Conservation (phyloP, 2,329 filamentous ascomycete genomes). For the Fusarium proliferatum region DNA sequence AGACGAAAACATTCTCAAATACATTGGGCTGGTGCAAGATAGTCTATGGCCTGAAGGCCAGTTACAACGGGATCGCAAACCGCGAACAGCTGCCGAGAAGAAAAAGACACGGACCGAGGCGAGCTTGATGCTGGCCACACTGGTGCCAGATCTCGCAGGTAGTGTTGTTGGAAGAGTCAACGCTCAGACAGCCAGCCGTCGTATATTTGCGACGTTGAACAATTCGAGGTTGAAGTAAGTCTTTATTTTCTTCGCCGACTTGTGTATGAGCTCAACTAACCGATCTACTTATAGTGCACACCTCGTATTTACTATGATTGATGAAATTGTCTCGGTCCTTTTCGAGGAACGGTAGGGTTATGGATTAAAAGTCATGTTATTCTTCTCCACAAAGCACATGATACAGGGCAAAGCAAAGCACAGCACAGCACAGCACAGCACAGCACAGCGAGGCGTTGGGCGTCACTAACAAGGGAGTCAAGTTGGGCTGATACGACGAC, state of each 20-base stretch:
- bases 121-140: conserved; percentile 85
- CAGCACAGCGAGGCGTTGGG: conserved; percentile 39
- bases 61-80: conserved; percentile 59
- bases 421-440: conserved; percentile 32
- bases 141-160: conserved; percentile 90
- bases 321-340: conserved; percentile 74
- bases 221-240: conserved; percentile 89
- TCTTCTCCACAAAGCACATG: conserved; percentile 27
- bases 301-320: conserved; percentile 75
- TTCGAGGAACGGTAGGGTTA: conserved; percentile 60
- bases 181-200: conserved; percentile 87
- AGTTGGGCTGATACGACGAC: conserved; percentile 26
- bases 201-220: conserved; percentile 91
- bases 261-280: conserved; percentile 18
- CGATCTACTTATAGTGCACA: conserved; percentile 63
- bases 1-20: conserved; percentile 82
- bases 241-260: background rate
- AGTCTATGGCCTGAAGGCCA: conserved; percentile 84
- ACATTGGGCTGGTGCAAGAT: conserved; percentile 78
- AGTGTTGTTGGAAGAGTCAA: conserved; percentile 94
- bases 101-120: conserved; percentile 86
- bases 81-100: conserved; percentile 78
- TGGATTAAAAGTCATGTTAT: conserved; percentile 4
- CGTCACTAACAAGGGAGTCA: conserved; percentile 34
- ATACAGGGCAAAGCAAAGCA: conserved; percentile 19